Base-by-base conservation (phyloP, 2,329 filamentous ascomycete species). In the Akanthomyces dipterigenus region DNA sequence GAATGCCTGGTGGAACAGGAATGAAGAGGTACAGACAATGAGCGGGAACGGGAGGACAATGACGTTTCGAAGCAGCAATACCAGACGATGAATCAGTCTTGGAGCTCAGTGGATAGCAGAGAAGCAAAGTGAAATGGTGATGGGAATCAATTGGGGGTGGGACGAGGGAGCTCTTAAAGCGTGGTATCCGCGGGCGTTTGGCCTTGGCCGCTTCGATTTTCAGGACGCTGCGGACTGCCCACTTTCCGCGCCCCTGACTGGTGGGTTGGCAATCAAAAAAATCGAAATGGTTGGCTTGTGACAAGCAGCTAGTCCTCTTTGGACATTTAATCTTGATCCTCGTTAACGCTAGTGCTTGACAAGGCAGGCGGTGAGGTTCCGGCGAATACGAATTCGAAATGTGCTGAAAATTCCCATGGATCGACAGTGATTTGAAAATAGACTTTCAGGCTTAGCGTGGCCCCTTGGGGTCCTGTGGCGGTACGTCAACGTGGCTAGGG, bases 1-100 rank as follows among this genome's bases (percentile, higher is more conserved):
- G 73, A 76, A 70, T 68, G 68, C 67, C 49, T 67, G 62, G 62
- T 63, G 63, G 63, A 49, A 50, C 45, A 42, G 55, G 45, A 42
- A 7, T 22, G n/a, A 28, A 51, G 43, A 36, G 20, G 42, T 54
- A 34, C 16, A 28, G 26, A 22, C 5, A 22, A 34, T 50, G 28
- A 49, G 31, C 4, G 45, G 36, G 36, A 31, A 9, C 11, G 59
- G 22, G 14, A 18, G 6, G 8, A 24, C 1, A 5, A 20, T 2
- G 12, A 14, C 8, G 42, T 48, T 57, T 36, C 22, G 20, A 53
- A 53, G 45, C 24, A 43, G 36, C 9, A 54, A 28, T 18, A 51
- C 22, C 9, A 43, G 54, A 62, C 7, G 38, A 46, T 53, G 53
- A 55, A 50, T 26, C 28, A 20, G 51, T 42, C 22, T 38, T 42